Evolutionary conservation across 2,329 filamentous ascomycete genomes (phyloP), one percentile per base, ranked within the genome.

Genomic region (Ceratocystis huliohia): DNA sequence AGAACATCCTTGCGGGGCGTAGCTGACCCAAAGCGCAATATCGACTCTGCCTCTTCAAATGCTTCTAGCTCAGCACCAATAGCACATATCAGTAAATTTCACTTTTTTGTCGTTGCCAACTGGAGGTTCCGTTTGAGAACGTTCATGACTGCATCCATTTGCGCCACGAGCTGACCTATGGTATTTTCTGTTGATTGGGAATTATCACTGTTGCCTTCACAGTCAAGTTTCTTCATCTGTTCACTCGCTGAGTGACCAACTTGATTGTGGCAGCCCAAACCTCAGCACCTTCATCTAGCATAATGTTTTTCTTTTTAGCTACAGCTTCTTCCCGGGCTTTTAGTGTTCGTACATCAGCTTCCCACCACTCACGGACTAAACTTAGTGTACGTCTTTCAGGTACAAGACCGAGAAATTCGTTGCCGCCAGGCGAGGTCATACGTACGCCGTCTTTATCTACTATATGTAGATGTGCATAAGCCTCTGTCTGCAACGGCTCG

Each of bases 11-110:
- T 44, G 28, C 7, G 68, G 0, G 73, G 71, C 1, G 70, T 70
- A 3, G 71, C 72, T 44, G 79, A 70, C 3, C 74, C 75, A 5
- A 72, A 73, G 6, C 71, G 72, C n/a, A 89, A 75, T 53, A 89
- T 77, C 2, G 77, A 74, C 70, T 81, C 80, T 0, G 85, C 85
- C 71, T 86, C 82, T 41, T 76, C 76, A 68, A 89, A 85, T 1
- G 86, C 86, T 67, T 87, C 85, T 1, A 88, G 72, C 73, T 90
- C 89, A 0, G 89, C 88, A 0, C 88, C 87, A 44, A 93, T 84
- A 10, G 88, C 88, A 64, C 84, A 88, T 3, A 91, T 85, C 20
- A 93, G 78, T 17, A 92, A 76, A 66, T 87, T 91, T 88, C 89
- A 93, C 17, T 81, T 80, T 66, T 82, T 82, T 1, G 78, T 76